Evolutionary conservation across 129 eudicot genomes (phyloP), one percentile per base, ranked within the genome.

Genomic region (Rutidosis leptorrhynchoides): DNA sequence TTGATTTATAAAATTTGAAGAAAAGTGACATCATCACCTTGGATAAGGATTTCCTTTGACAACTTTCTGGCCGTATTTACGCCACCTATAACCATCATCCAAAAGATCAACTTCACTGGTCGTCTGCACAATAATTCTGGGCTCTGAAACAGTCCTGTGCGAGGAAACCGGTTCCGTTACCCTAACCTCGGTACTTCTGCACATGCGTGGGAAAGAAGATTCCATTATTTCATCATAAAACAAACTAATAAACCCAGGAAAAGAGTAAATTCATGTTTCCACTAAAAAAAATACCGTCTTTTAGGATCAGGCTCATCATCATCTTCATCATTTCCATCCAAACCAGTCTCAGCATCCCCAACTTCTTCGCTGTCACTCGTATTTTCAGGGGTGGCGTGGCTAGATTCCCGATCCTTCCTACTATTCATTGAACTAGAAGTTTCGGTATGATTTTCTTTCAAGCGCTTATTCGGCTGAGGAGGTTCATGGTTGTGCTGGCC

Each of bases 401-500:
- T 42, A 64, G 68, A 42, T 24, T 53, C 53, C 23, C 15, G 68
- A 22, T 63, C 68, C 6, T 12, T 7, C 11, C 73, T 9, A 58
- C 80, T 1, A 59, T 53, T 51, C 66, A 62, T 71, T 62, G 69
- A 6, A 14, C 69, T 15, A 51, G 54, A 53, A 42, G 29, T 72
- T 7, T 30, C 17, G 33, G 73, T 76, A 67, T 61, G 69, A 59
- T 72, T 22, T 22, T 83, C 89, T 67, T 77, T 87, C 7, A 76
- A 75, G 1, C 85, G 89, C 70, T 74, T 84, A 35, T 48, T 74
- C 3, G 67, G 62, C 64, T 64, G 81, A 33, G 97, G 97, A 6
- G 68, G 85, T 16, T 83, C 97, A 21, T 90, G 97, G 46, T 85
- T 87, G 67, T 90, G 97, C 70, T 84, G 89, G 24, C 96, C 96